phyloP scores from a whole-genome alignment of 2,329 filamentous ascomycete genomes.

The Paecilomyces fulvus region DNA sequence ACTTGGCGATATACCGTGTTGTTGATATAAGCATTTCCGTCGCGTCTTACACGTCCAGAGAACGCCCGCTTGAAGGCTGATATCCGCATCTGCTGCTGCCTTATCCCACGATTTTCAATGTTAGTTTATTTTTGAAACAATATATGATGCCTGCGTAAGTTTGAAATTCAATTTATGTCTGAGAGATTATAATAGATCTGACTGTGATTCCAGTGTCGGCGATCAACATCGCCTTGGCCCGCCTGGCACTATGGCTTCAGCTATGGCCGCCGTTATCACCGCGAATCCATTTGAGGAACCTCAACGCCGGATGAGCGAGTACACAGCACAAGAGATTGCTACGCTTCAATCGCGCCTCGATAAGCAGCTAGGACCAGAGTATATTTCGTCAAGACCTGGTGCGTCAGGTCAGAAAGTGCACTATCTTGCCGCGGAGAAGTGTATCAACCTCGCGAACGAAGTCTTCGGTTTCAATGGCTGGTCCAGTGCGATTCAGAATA shows the following conservation, averaged over 20 bases:
- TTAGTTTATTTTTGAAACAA: conserved; percentile 4
- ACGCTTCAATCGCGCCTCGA: conserved; percentile 79
- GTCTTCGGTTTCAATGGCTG: conserved; percentile 97
- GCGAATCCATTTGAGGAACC: conserved; percentile 75
- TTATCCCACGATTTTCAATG: conserved; percentile 2
- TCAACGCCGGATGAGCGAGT: conserved; percentile 62
- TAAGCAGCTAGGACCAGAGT: conserved; percentile 91
- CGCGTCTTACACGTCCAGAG: conserved; percentile 13
- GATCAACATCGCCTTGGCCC: conserved; percentile 52
- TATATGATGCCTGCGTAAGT: conserved; percentile 41
- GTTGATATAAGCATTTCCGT: conserved; percentile 8
- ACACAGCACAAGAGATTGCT: conserved; percentile 83
- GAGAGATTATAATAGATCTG: conserved; percentile 3
- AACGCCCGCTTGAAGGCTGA: conserved; percentile 1
- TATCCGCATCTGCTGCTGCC: conserved; percentile 4
- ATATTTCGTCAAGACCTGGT: conserved; percentile 78
- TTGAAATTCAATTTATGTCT: background rate
- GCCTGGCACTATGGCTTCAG: conserved; percentile 30
- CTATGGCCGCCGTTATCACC: conserved; percentile 23
- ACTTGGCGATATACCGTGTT: conserved; percentile 21
- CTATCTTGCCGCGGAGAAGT: conserved; percentile 94
- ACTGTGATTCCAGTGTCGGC: conserved; percentile 47
- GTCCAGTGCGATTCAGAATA: conserved; percentile 91
- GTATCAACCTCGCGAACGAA: conserved; percentile 88
- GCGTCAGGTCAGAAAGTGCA: conserved; percentile 79